Base-by-base conservation (phyloP, 1,139 yeast genomes). In the Yamadazyma trypodendri region DNA sequence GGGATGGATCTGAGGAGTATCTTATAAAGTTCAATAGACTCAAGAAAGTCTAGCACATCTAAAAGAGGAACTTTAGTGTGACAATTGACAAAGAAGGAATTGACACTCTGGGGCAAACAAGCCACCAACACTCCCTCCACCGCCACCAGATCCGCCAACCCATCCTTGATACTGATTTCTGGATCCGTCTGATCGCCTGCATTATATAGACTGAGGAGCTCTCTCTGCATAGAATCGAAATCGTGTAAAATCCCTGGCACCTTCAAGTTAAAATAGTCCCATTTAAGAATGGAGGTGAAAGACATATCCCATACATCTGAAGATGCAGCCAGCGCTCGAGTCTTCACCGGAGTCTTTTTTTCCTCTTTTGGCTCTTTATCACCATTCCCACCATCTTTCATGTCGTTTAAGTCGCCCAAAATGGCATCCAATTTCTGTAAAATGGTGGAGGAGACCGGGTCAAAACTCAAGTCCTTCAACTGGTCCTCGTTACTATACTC, bases 221-320 rank as follows among this genome's bases (percentile, higher is more conserved):
- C 35, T 5, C 45, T 34, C 11, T 45, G 44, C 25, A 50, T 45
- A 2, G 31, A 32, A 12, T 45, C 49, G 6, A 43, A 41, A 15
- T 55, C 51, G 1, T 45, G 45, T 0, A 43, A 35, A 0, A 57
- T 31, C 8, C 46, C 49, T 4, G 52, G 53, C 11, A 60, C 42
- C 18, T 47, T 41, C 15, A 48, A 39, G 12, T 41, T 37, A 34
- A 65, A 55, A 34, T 46, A 61, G 7, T 46, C 44, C 78, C 78
- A 72, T 31, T 54, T 55, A 29, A 48, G 24, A 8, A 48, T 16
- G 1, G 50, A 42, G 5, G 43, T 34, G 21, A 48, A 47, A 6
- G 72, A 64, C 56, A 71, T 58, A 45, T 68, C 71, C 78, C 78
- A 73, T 2, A 11, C 18, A 6, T 22, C 35, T 18, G 35, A 14